Percentiles rank a stretch among this genome's conserved stretches.
phyloP scores from a whole-genome alignment of 352 stramenopile genomes.

The Pythium vanterpoolii region DNA sequence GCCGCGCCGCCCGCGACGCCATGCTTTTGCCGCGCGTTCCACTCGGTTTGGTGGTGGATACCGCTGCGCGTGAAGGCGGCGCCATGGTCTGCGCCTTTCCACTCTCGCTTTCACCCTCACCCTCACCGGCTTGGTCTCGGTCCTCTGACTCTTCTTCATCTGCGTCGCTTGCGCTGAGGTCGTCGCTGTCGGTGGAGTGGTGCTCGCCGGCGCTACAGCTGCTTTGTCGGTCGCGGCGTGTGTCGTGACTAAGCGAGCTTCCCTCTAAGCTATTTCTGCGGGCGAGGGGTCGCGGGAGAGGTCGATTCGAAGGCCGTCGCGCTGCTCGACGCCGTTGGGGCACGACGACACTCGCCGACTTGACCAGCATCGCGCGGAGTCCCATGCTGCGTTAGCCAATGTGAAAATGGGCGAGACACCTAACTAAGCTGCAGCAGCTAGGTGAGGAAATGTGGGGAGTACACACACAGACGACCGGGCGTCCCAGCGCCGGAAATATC shows the following conservation, averaged over 20 bases:
- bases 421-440: too few relatives aligned
- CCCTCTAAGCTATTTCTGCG: slow-evolving; percentile 1
- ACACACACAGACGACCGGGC: not conserved
- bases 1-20: slow-evolving; percentile 3
- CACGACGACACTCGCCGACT: slow-evolving; percentile 15
- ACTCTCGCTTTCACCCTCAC: too few relatives aligned
- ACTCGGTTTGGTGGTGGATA: not conserved
- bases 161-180: not conserved
- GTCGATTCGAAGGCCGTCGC: not conserved
- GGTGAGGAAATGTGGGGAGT: not conserved
- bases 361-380: slow-evolving; percentile 20
- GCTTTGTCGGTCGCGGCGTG: not conserved
- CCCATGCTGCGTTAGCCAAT: slow-evolving; percentile 16
- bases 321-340: not conserved
- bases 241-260: not conserved
- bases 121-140: not conserved
- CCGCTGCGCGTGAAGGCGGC: not conserved
- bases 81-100: not conserved
- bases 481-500: slow-evolving; percentile 6
- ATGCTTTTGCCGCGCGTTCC: not conserved
- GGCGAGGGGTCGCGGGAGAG: not conserved
- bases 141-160: not conserved
- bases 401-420: too few relatives aligned
- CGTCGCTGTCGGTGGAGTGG: slow-evolving; percentile 4
- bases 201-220: too few relatives aligned